A percentile compares a stretch with the other conserved stretches of the same genome.
Evolutionary conservation across 345 rosid species (phyloP).

Genomic region (Rubroshorea leprosula): DNA sequence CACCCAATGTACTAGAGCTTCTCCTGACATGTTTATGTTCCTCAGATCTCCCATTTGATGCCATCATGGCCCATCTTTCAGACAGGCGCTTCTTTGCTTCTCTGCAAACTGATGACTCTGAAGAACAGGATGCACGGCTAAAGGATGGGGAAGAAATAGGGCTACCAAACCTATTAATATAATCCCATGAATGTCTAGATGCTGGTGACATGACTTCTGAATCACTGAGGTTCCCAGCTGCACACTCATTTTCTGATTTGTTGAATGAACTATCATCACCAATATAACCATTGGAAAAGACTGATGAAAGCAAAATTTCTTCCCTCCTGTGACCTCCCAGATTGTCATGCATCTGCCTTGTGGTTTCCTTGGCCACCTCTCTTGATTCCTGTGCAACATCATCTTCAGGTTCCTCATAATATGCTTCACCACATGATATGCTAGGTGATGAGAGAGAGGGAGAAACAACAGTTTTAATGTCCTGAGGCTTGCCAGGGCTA

Average conservation of each 20-base stretch:
- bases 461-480: constrained; percentile 37
- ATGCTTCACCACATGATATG: constrained; percentile 30
- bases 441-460: constrained; percentile 49
- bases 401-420: constrained; percentile 45
- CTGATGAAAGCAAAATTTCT: constrained; percentile 76
- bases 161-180: constrained; percentile 56
- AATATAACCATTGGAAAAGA: constrained; percentile 68
- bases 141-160: constrained; percentile 63
- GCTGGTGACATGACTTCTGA: constrained; percentile 69
- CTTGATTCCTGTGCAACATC: constrained; percentile 50
- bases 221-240: constrained; percentile 62
- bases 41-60: constrained; percentile 52
- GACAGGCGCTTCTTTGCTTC: constrained; percentile 76
- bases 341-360: constrained; percentile 46
- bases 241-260: constrained; percentile 58
- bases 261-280: constrained; percentile 85
- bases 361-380: constrained; percentile 56
- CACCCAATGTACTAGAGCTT: constrained; percentile 82
- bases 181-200: constrained; percentile 91
- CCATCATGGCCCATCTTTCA: constrained; percentile 95
- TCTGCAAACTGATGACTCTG: constrained; percentile 82
- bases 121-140: constrained; percentile 70
- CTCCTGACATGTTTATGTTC: constrained; percentile 41
- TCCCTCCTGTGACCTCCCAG: constrained; percentile 57
- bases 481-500: constrained; percentile 54